Evolutionary conservation across 1,139 yeast species (phyloP).

Genomic region (Debaryomyces robertsiae): DNA sequence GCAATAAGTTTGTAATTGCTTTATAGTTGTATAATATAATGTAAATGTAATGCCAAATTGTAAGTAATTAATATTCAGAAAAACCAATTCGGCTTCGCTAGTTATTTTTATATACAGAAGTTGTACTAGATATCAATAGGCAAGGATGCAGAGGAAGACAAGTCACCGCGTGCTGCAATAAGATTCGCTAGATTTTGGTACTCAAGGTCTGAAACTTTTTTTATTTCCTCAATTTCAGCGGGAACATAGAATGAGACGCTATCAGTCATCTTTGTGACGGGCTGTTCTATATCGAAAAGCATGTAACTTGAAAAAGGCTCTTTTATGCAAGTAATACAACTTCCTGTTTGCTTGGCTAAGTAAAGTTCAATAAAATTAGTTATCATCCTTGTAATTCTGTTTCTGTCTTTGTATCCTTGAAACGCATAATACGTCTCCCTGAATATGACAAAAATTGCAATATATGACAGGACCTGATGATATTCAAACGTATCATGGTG

Average conservation of each 20-base stretch:
- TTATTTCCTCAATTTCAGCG: background rate
- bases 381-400: constrained; percentile 10
- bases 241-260: background rate
- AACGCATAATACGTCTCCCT: constrained; percentile 21
- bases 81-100: background rate
- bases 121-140: no score
- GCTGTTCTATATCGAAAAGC: constrained; percentile 12
- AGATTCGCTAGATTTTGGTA: background rate
- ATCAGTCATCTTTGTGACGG: constrained; percentile 8
- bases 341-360: background rate
- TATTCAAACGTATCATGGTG: constrained; percentile 14
- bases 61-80: constrained; percentile 4
- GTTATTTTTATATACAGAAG: background rate
- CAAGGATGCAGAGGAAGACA: background rate
- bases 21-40: constrained; percentile 10
- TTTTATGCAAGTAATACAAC: constrained; percentile 2
- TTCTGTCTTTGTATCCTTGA: constrained; percentile 40
- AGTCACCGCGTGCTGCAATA: background rate
- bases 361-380: constrained; percentile 1
- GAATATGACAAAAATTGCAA: constrained; percentile 19
- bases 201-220: background rate
- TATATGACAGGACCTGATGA: constrained; percentile 18
- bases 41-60: constrained; percentile 7
- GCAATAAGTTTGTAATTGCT: constrained; percentile 18
- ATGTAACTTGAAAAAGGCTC: constrained; percentile 12